These are phyloP conservation scores for Saccharomycopsis javanensis DNA, from an alignment of 805 yeast genomes.

Conservation along the genomic window DNA sequence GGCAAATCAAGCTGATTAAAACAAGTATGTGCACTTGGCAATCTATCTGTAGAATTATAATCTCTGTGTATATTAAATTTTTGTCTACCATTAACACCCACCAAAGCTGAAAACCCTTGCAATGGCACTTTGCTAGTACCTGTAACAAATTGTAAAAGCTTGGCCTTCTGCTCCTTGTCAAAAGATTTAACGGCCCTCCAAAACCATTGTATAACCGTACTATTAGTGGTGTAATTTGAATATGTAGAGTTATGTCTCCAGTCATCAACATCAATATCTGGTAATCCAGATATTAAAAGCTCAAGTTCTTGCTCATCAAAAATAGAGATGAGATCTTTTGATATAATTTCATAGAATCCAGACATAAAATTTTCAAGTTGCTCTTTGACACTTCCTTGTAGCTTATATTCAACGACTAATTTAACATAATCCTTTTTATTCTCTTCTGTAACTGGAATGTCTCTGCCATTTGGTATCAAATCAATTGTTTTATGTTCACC, in stretches of 20 bases:
- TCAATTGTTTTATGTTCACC: slow-evolving; percentile 84
- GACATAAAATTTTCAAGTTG: slow-evolving; percentile 77
- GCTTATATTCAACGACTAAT: slow-evolving; percentile 75
- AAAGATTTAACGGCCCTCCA: slow-evolving; percentile 97
- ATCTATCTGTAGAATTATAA: slow-evolving; percentile 72
- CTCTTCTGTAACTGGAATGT: slow-evolving; percentile 79
- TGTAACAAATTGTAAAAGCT: slow-evolving; percentile 87
- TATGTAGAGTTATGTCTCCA: slow-evolving; percentile 85
- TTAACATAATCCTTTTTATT: slow-evolving; percentile 87
- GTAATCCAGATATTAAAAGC: slow-evolving; percentile 84
- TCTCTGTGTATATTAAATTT: slow-evolving; percentile 86
- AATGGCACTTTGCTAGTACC: slow-evolving; percentile 96
- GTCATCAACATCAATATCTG: slow-evolving; percentile 91
- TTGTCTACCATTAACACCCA: slow-evolving; percentile 78
- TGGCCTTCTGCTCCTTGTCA: slow-evolving; percentile 89
- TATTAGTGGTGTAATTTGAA: slow-evolving; percentile 70
- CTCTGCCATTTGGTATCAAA: slow-evolving; percentile 69
- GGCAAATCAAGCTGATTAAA: slow-evolving; percentile 93
- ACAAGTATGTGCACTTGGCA: slow-evolving; percentile 95
- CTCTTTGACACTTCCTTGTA: slow-evolving; percentile 72
- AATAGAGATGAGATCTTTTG: slow-evolving; percentile 70
- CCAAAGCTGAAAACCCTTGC: slow-evolving; percentile 82
- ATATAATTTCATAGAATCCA: slow-evolving; percentile 88
- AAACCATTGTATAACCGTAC: slow-evolving; percentile 89
- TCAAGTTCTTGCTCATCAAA: slow-evolving; percentile 96